Base-by-base conservation (phyloP, 2,329 filamentous ascomycete species). In the Ophiostoma quercus region DNA sequence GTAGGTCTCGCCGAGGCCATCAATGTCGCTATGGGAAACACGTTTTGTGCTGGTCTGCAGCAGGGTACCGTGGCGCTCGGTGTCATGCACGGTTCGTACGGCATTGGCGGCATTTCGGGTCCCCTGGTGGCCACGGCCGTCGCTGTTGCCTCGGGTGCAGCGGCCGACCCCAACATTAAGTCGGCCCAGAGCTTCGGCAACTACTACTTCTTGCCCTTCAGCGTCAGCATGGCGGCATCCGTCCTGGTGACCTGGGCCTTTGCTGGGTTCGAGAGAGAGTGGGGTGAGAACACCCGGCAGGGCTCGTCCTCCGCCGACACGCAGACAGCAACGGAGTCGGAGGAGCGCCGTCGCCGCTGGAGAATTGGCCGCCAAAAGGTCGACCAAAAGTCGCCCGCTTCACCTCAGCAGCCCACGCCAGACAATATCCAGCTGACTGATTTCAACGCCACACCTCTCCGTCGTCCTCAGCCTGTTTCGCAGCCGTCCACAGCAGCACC, bases 61-160 rank as follows among this genome's bases (percentile, higher is more conserved):
- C 83, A 85, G 71, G 80, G 81, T 43, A 88, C 86, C 0, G 79
- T 83, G 16, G 80, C 84, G 71, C 80, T 90, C 0, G 90, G 90
- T 16, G 75, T 84, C 29, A 82, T 90, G 71, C 90, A 93, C 76
- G 91, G 90, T 6, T 83, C 82, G 63, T 92, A 88, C 75, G 89
- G 89, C 7, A 74, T 90, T 57, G 89, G 88, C 54, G 89, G 87
- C 63, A 88, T 85, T 14, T 75, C 88, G 25, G 90, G 88, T 0
- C 92, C 92, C 0, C 82, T 96, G 7, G 85, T 92, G 16, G 92
- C 92, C 1, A 96, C 92, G 0, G 84, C 87, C 0, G 83, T 96
- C 74, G 89, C 89, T 1, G 88, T 90, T 0, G 78, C 81, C 12
- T 81, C 81, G 1, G 83, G 84, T 3, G 77, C 86, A 0, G 73